Evolutionary conservation across 1,139 yeast genomes (phyloP), one percentile per base, ranked within the genome.

Genomic region (Sugiyamaella sp.): DNA sequence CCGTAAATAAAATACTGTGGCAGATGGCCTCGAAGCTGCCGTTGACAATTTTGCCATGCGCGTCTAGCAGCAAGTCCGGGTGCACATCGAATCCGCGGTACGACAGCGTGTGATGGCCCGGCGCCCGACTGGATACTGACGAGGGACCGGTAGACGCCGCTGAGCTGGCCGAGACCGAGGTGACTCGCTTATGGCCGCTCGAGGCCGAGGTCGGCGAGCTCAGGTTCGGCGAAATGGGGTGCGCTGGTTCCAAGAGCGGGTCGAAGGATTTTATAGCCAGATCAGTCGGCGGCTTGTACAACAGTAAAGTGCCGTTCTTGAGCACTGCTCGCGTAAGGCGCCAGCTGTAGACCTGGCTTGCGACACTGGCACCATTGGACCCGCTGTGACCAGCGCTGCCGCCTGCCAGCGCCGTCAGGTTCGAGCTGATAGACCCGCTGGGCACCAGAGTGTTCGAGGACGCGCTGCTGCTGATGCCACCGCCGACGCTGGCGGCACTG

Each of bases 21-120:
- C 90, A 79, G 41, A 89, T 75, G 40, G 90, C 80, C 66, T 89
- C 96, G 16, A 82, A 67, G 1, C 89, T 67, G 14, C 86, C 86
- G 24, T 76, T 74, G 9, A 75, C 61, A 50, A 79, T 74, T 54
- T 78, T 55, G 53, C 76, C 78, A 2, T 74, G 71, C 35, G 73
- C 71, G 64, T 85, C 89, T 57, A 82, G 71, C 37, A 73, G 74
- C 39, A 89, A 71, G 42, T 82, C 84, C 1, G 96, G 96, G 66
- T 89, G 96, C 1, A 85, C 84, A 54, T 76, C 67, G 27, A 53
- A 53, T 20, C 66, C 66, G 17, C 56, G 32, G 47, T 60, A 62
- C 21, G 55, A 43, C 8, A 58, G 27, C 10, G 16, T n/a, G 17
- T 6, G 22, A 20, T 12, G 44, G 17, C 6, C 17, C 16, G 14